phyloP scores from a whole-genome alignment of 345 rosid genomes.

The Carallia brachiata region DNA sequence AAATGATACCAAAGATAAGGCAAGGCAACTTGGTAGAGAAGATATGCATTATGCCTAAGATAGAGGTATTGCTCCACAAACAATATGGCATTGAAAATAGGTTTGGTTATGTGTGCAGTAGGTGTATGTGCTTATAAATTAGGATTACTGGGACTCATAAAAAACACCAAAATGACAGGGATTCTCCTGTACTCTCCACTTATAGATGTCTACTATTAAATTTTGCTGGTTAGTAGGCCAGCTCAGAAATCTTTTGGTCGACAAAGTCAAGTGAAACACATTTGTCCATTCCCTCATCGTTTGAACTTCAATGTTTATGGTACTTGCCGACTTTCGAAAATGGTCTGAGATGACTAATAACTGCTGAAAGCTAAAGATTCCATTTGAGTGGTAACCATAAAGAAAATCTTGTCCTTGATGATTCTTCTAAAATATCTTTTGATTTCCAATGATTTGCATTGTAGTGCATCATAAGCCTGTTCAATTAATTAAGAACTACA shows the following conservation, averaged over 20 bases:
- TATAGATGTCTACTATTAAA: conserved; percentile 11
- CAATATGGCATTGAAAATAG: no score
- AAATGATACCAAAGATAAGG: no score
- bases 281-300: conserved; percentile 15
- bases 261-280: conserved; percentile 29
- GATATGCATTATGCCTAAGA: no score
- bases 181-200: conserved; percentile 32
- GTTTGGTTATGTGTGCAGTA: no score
- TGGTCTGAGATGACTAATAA: conserved; percentile 20
- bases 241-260: conserved; percentile 15
- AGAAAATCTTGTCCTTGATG: not conserved
- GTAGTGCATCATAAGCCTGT: not conserved
- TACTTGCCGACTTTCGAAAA: conserved; percentile 9
- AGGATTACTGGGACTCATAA: not conserved
- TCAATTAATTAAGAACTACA: not conserved
- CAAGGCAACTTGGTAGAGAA: no score
- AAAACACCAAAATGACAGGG: conserved; percentile 20
- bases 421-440: not conserved
- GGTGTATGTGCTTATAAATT: no score
- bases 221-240: conserved; percentile 22
- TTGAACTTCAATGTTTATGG: conserved; percentile 12
- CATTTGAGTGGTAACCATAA: conserved; percentile 14
- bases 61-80: no score
- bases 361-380: conserved; percentile 18
- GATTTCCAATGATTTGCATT: not conserved